phyloP scores from a whole-genome alignment of 257 asterid genomes.

The Nicotiana sylvestris region DNA sequence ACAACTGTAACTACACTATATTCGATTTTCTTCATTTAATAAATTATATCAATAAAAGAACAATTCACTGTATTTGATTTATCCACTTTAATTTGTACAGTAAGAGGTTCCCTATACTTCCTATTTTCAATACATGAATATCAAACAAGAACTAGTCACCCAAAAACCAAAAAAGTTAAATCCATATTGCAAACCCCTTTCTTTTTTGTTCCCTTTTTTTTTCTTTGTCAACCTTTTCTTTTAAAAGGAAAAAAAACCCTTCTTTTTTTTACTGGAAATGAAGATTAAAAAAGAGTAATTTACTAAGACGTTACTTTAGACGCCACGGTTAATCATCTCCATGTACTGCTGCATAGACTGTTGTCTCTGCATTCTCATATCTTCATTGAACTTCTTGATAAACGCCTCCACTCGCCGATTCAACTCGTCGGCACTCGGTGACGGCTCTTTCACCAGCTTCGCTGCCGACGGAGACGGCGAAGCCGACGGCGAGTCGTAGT shows the following conservation, averaged over 20 bases:
- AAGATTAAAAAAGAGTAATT: not conserved
- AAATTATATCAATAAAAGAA: not conserved
- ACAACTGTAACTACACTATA: not conserved
- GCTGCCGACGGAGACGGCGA: not conserved
- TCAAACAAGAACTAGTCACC: not conserved
- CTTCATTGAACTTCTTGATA: slow-evolving; percentile 35
- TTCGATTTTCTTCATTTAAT: not conserved
- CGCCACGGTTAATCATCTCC: slow-evolving; percentile 40
- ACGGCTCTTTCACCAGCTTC: slow-evolving; percentile 20
- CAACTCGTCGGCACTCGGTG: slow-evolving; percentile 34
- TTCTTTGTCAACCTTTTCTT: not conserved
- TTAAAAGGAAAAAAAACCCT: not conserved
- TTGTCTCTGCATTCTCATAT: slow-evolving; percentile 41
- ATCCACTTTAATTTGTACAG: not conserved
- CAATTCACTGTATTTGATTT: not conserved
- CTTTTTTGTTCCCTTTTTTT: too few relatives aligned
- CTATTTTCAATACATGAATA: not conserved
- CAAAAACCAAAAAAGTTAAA: not conserved
- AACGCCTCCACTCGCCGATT: slow-evolving; percentile 36
- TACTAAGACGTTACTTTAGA: not conserved
- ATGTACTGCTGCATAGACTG: slow-evolving; percentile 26
- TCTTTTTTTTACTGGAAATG: too few relatives aligned
- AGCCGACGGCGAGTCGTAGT: slow-evolving; percentile 15
- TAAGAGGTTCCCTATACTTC: not conserved
- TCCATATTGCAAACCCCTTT: not conserved